A percentile compares a stretch with the other conserved stretches of the same genome.
Conservation (phyloP, 2,329 filamentous ascomycete genomes). For the Trichoderma cornu-damae region DNA sequence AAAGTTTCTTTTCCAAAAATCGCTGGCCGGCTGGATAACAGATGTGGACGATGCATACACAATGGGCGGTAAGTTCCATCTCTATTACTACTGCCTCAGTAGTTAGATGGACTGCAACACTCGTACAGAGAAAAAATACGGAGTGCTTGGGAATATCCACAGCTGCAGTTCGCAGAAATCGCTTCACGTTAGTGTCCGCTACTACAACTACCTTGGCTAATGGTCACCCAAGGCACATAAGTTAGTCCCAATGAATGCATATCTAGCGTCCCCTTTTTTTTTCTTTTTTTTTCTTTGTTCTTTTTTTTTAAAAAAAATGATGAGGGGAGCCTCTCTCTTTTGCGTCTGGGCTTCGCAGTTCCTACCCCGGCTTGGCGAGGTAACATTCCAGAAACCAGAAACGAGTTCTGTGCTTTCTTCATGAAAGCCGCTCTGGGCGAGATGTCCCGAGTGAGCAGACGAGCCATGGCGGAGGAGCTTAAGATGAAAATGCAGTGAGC, state of each 20-base stretch:
- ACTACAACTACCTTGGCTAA: not conserved
- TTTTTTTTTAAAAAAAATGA: no score
- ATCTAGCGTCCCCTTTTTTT: not conserved
- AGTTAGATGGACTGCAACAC: not conserved
- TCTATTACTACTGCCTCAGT: no score
- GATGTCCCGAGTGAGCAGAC: not conserved
- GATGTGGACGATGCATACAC: not conserved
- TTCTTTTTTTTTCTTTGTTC: not conserved
- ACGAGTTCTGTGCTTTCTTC: not conserved
- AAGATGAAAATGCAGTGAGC: not conserved
- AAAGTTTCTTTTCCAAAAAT: not conserved
- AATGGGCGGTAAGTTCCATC: not conserved
- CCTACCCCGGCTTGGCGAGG: not conserved
- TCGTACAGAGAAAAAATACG: not conserved
- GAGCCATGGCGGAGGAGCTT: conserved; percentile 1
- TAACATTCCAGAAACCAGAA: conserved; percentile 15
- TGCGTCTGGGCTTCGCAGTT: not conserved
- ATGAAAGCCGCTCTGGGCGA: not conserved
- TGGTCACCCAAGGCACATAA: conserved; percentile 4
- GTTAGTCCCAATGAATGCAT: conserved; percentile 6
- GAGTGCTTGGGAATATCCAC: not conserved
- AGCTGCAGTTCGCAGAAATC: conserved; percentile 11
- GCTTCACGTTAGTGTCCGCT: conserved; percentile 11
- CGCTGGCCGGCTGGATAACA: not conserved
- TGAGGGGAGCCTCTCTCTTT: not conserved